Conservation (phyloP, 2,329 filamentous ascomycete species). For the Cytospora piceicola region DNA sequence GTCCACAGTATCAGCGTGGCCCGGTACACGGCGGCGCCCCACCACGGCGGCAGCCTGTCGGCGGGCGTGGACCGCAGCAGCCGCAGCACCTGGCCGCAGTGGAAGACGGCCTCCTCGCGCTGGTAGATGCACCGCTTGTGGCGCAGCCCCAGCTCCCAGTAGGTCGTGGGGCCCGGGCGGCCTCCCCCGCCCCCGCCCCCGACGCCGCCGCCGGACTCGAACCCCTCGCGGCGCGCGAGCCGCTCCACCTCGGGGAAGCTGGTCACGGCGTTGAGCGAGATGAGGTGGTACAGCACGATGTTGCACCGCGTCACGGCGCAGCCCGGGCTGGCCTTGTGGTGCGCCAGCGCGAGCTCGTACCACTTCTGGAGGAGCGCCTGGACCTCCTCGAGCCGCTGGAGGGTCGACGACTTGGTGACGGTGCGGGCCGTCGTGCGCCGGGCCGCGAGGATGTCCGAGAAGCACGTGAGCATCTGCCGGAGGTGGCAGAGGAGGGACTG, state of each 20-base stretch:
- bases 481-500: slow-evolving; percentile 68
- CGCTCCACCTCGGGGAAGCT: slow-evolving; percentile 70
- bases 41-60: slow-evolving; percentile 69
- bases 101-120: slow-evolving; percentile 66
- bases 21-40: slow-evolving; percentile 72
- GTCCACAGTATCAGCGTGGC: slow-evolving; percentile 66
- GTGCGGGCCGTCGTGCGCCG: slow-evolving; percentile 48
- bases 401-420: slow-evolving; percentile 63
- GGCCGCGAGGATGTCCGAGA: slow-evolving; percentile 57
- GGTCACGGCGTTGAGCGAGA: slow-evolving; percentile 69
- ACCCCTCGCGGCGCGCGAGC: slow-evolving; percentile 63
- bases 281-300: slow-evolving; percentile 70
- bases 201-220: slow-evolving; percentile 56
- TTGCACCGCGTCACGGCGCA: slow-evolving; percentile 67
- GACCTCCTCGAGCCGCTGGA: slow-evolving; percentile 65
- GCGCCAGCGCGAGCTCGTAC: slow-evolving; percentile 65
- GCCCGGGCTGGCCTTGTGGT: slow-evolving; percentile 57
- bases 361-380: slow-evolving; percentile 67
- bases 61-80: slow-evolving; percentile 63
- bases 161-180: slow-evolving; percentile 44
- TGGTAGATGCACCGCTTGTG: slow-evolving; percentile 67
- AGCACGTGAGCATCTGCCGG: slow-evolving; percentile 67
- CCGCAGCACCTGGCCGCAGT: slow-evolving; percentile 69
- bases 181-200: too few species aligned
- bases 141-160: slow-evolving; percentile 57